A percentile compares a stretch with the other conserved stretches of the same genome.
Conservation (phyloP, 257 asterid species). For the Striga asiatica region DNA sequence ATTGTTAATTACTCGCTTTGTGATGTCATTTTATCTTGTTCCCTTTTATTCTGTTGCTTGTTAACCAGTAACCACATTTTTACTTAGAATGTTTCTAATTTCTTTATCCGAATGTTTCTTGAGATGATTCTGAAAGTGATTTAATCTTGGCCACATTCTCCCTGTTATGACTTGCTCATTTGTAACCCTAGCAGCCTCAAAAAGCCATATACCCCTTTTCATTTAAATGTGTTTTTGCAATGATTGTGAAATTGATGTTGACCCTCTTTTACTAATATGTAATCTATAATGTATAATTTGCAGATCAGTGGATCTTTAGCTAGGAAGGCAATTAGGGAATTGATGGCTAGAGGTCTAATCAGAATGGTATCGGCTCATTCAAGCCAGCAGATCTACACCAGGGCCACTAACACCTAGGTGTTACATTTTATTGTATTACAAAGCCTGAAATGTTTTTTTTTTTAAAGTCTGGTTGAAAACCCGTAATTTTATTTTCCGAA, state of each 20-base stretch:
- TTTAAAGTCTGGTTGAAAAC: not conserved
- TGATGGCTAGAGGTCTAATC: slow-evolving; percentile 62
- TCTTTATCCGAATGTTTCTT: not conserved
- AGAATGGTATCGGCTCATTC: slow-evolving; percentile 73
- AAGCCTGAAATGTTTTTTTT: slow-evolving; percentile 8
- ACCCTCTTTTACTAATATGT: not conserved
- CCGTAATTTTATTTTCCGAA: not conserved
- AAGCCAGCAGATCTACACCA: slow-evolving; percentile 89
- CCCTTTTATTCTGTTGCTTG: not conserved
- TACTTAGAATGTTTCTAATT: too few species aligned
- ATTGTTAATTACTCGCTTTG: not conserved
- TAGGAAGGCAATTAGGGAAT: slow-evolving; percentile 67
- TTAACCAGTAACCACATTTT: not conserved
- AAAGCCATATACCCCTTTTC: too few species aligned
- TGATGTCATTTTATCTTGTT: not conserved
- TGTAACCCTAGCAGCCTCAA: too few species aligned
- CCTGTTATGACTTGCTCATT: too few species aligned
- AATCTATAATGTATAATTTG: not conserved
- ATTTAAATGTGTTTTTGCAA: not conserved
- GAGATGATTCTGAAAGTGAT: too few species aligned
- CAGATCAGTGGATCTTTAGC: slow-evolving; percentile 88
- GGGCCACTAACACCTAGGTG: slow-evolving; percentile 74
- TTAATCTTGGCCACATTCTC: not conserved
- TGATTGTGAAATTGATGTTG: too few species aligned
- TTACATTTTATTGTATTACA: not conserved